A percentile compares a stretch with the other conserved stretches of the same genome.
phyloP scores from a whole-genome alignment of 2,329 filamentous ascomycete genomes.

The Erysiphe neolycopersici region DNA sequence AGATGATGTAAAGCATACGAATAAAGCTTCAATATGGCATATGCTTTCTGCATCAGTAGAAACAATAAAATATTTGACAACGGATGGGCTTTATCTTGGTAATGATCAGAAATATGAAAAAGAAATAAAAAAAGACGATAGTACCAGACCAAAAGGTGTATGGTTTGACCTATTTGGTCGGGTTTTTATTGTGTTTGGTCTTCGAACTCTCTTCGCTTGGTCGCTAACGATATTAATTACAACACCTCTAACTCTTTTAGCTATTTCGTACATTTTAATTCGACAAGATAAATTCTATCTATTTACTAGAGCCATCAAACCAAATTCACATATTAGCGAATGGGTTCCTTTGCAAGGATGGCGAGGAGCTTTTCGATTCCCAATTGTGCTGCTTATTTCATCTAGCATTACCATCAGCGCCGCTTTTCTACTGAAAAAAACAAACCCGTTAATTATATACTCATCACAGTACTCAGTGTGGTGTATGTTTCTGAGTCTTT shows the following conservation, averaged over 20 bases:
- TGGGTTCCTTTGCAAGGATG: slow-evolving; percentile 40
- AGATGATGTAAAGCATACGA: slow-evolving; percentile 61
- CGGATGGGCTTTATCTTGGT: slow-evolving; percentile 37
- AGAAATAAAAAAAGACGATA: slow-evolving; percentile 17
- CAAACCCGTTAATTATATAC: slow-evolving; percentile 80
- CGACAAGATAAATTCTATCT: slow-evolving; percentile 67
- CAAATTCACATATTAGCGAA: slow-evolving; percentile 29
- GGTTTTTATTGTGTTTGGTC: slow-evolving; percentile 48
- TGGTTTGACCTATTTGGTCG: slow-evolving; percentile 88
- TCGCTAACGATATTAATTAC: slow-evolving; percentile 62
- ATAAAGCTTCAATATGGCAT: slow-evolving; percentile 53
- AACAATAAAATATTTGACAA: slow-evolving; percentile 45
- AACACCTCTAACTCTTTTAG: slow-evolving; percentile 44
- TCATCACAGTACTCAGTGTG: slow-evolving; percentile 70
- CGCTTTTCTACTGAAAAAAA: slow-evolving; percentile 48
- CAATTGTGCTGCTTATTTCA: slow-evolving; percentile 43
- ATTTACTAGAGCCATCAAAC: slow-evolving; percentile 38
- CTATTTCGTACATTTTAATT: slow-evolving; percentile 40
- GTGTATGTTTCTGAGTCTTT: slow-evolving; percentile 63
- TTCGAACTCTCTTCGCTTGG: slow-evolving; percentile 69
- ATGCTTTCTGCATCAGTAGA: slow-evolving; percentile 71
- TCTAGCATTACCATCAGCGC: slow-evolving; percentile 42
- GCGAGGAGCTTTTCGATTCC: slow-evolving; percentile 64
- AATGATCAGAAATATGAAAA: slow-evolving; percentile 36
- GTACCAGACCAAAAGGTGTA: slow-evolving; percentile 27